phyloP scores from a whole-genome alignment of 2,329 filamentous ascomycete species.

The Hymenoscyphus repandus region DNA sequence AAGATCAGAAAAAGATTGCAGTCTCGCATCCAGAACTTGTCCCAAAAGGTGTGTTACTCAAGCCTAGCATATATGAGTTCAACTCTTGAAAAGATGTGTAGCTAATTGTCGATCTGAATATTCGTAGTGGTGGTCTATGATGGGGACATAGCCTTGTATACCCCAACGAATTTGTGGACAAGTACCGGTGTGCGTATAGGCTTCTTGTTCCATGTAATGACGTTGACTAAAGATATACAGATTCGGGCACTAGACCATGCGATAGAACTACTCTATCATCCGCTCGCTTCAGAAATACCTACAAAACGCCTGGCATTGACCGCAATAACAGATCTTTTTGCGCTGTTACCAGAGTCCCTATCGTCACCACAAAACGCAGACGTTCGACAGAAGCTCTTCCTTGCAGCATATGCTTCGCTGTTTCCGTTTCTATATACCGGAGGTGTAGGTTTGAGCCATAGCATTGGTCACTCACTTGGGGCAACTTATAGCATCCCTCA shows the following conservation, averaged over 20 bases:
- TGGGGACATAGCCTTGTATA: constrained; percentile 43
- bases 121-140: constrained; percentile 47
- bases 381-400: constrained; percentile 44
- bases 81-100: neutral
- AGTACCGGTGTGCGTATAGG: constrained; percentile 37
- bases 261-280: constrained; percentile 48
- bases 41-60: constrained; percentile 28
- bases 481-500: constrained; percentile 51
- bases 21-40: constrained; percentile 38
- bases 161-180: constrained; percentile 44
- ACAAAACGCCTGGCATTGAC: constrained; percentile 39
- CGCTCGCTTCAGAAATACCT: constrained; percentile 45
- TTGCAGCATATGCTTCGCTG: constrained; percentile 46
- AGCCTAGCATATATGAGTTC: neutral
- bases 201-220: neutral
- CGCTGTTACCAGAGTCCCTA: constrained; percentile 42
- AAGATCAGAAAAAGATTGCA: constrained; percentile 44
- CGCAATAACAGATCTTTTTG: constrained; percentile 43
- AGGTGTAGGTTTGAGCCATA: constrained; percentile 43
- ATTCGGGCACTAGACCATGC: constrained; percentile 51
- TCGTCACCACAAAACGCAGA: constrained; percentile 40
- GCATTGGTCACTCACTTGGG: constrained; percentile 47
- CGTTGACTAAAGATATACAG: constrained; percentile 2
- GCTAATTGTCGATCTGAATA: neutral
- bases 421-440: constrained; percentile 46